Conservation (phyloP, 805 yeast species). For the Candida nitratophila region DNA sequence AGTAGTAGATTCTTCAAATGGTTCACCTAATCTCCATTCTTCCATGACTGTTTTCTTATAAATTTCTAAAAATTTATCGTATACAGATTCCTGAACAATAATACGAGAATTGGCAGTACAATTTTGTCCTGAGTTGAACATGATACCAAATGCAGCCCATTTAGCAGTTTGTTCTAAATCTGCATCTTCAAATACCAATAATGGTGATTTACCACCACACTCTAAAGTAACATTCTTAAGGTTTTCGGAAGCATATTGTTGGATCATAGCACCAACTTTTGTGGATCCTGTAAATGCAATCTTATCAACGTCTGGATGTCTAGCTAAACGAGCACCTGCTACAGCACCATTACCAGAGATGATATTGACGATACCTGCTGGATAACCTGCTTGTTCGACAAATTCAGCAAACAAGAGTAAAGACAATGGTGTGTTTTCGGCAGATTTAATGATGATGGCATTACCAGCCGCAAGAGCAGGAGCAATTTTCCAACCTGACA, state of each 20-base stretch:
- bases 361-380: constrained; percentile 69
- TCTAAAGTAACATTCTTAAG: constrained; percentile 61
- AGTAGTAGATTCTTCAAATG: constrained; percentile 38
- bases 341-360: constrained; percentile 61
- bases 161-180: constrained; percentile 58
- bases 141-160: constrained; percentile 62
- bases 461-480: constrained; percentile 83
- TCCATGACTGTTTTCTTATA: constrained; percentile 39
- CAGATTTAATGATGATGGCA: constrained; percentile 62
- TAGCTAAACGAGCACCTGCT: constrained; percentile 63
- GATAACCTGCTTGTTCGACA: constrained; percentile 63
- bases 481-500: constrained; percentile 78
- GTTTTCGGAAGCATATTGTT: constrained; percentile 51
- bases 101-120: constrained; percentile 64
- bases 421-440: constrained; percentile 72
- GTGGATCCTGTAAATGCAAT: constrained; percentile 65
- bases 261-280: constrained; percentile 59
- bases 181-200: constrained; percentile 56
- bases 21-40: constrained; percentile 50
- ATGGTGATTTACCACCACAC: constrained; percentile 70
- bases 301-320: constrained; percentile 51
- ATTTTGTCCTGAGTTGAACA: constrained; percentile 60
- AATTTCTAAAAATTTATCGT: constrained; percentile 42
- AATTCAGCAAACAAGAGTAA: constrained; percentile 52
- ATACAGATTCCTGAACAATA: constrained; percentile 47